Evolutionary conservation across 805 yeast species (phyloP).

Genomic region (Nakazawaea ambrosiae): DNA sequence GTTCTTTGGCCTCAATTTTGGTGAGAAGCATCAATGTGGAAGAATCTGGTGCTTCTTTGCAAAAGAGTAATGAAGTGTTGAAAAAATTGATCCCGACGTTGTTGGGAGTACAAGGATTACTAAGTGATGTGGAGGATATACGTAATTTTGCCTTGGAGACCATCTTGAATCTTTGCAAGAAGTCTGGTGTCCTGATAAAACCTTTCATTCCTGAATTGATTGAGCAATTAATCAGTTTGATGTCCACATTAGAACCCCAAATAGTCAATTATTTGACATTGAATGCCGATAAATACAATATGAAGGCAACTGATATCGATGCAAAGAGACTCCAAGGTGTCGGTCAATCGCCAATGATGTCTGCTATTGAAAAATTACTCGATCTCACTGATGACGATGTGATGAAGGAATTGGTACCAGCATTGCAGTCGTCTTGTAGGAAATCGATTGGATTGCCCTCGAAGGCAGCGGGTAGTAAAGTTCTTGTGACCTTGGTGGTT

Average conservation of each 20-base stretch:
- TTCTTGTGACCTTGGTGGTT: slow-evolving; percentile 56
- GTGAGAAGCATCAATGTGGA: slow-evolving; percentile 47
- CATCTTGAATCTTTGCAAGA: slow-evolving; percentile 60
- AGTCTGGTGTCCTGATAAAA: slow-evolving; percentile 50
- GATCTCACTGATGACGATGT: slow-evolving; percentile 46
- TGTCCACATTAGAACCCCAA: slow-evolving; percentile 91
- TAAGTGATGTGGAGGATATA: slow-evolving; percentile 83
- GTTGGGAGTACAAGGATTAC: slow-evolving; percentile 69
- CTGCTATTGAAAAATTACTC: slow-evolving; percentile 67
- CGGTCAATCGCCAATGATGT: slow-evolving; percentile 84
- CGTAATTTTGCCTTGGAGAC: slow-evolving; percentile 69
- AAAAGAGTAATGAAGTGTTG: slow-evolving; percentile 40
- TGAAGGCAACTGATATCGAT: slow-evolving; percentile 68
- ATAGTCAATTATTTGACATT: slow-evolving; percentile 76
- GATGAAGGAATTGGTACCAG: slow-evolving; percentile 41
- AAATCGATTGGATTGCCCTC: slow-evolving; percentile 86
- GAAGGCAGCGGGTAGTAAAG: slow-evolving; percentile 75
- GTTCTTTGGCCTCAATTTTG: slow-evolving; percentile 55
- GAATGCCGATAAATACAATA: slow-evolving; percentile 83
- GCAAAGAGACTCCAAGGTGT: slow-evolving; percentile 66
- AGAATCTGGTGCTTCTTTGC: slow-evolving; percentile 31
- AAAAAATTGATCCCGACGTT: slow-evolving; percentile 67
- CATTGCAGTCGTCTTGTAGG: slow-evolving; percentile 49
- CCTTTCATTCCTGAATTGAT: slow-evolving; percentile 66
- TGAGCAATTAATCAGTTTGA: slow-evolving; percentile 58